Percentiles rank a stretch among this genome's conserved stretches.
phyloP scores from a whole-genome alignment of 345 rosid species.

The Schrenkiella parvula region DNA sequence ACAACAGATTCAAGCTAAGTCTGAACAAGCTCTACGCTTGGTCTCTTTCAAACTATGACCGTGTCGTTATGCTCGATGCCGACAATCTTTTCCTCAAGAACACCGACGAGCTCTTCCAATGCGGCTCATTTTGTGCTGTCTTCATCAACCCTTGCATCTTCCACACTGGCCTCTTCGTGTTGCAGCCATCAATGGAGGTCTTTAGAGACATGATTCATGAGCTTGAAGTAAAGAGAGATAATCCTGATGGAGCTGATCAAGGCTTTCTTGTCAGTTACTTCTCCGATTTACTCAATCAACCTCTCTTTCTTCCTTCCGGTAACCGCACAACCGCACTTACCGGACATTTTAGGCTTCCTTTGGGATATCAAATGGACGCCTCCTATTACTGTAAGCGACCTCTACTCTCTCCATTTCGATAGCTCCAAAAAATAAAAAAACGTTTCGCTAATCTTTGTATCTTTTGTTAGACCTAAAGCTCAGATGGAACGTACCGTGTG shows the following conservation, averaged over 20 bases:
- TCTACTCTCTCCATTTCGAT: background rate
- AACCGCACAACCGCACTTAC: slow-evolving; percentile 53
- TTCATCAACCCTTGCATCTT: slow-evolving; percentile 97
- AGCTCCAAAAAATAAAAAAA: background rate
- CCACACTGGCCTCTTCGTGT: slow-evolving; percentile 94
- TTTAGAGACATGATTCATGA: slow-evolving; percentile 80
- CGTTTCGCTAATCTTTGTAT: background rate
- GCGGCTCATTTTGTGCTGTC: slow-evolving; percentile 92
- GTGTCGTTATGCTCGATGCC: slow-evolving; percentile 89
- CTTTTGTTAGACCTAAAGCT: slow-evolving; percentile 62
- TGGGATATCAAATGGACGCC: slow-evolving; percentile 99
- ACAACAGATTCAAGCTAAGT: slow-evolving; percentile 76
- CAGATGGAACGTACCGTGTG: slow-evolving; percentile 90
- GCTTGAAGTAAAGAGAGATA: slow-evolving; percentile 50
- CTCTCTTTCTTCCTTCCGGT: slow-evolving; percentile 62
- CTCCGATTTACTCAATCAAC: slow-evolving; percentile 73
- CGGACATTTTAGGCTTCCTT: slow-evolving; percentile 81
- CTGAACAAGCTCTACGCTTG: slow-evolving; percentile 92
- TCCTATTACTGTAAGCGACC: slow-evolving; percentile 71
- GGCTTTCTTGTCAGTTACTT: slow-evolving; percentile 90
- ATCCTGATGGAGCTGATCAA: slow-evolving; percentile 97
- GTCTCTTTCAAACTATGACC: slow-evolving; percentile 71
- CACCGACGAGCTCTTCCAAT: slow-evolving; percentile 85
- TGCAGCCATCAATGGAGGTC: slow-evolving; percentile 73
- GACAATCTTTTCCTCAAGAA: slow-evolving; percentile 87